Evolutionary conservation across 805 yeast species (phyloP), one percentile per base, ranked within the genome.

Genomic region (Lachancea nothofagi): DNA sequence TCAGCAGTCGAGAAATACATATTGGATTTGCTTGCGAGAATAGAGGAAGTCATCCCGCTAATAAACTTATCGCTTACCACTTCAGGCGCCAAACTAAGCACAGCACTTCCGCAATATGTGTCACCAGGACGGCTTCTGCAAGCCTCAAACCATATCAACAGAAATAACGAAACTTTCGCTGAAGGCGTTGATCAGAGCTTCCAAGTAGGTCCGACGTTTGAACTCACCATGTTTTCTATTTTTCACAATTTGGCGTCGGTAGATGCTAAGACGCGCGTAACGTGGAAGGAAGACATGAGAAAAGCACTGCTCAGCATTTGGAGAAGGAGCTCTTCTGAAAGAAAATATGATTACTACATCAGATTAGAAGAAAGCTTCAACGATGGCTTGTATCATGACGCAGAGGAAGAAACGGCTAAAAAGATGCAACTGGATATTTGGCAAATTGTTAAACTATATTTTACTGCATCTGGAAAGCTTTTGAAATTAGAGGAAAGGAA

Each of bases 271-370:
- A 54, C 54, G 13, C 70, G 73, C 38, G 69, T 83, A 2, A 67
- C 75, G 2, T 84, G 94, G 94, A 80, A 79, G 47, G 94, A 84
- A 48, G 79, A 78, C 35, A 74, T 67, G 59, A 79, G 86, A 13
- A 69, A 76, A 40, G 74, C 81, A 24, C 52, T 57, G 39, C 73
- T 77, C 0, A 60, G 59, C 25, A 49, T 83, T 3, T 49, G 52
- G 39, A 54, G 74, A 19, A 39, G 54, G 2, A 43, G 46, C 10
- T 46, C 42, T 36, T 39, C 3, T 21, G 31, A 17, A 19, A 19
- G 15, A 14, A 19, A 22, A 4, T 80, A 59, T 51, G 38, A 52
- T 8, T 81, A 80, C 53, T 58, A 53, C 4, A 42, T 83, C 13
- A 58, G 53, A 7, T 65, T 83, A 2, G 53, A 52, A 4, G 89